phyloP scores from a whole-genome alignment of 345 rosid genomes.

The Lepidium sativum region DNA sequence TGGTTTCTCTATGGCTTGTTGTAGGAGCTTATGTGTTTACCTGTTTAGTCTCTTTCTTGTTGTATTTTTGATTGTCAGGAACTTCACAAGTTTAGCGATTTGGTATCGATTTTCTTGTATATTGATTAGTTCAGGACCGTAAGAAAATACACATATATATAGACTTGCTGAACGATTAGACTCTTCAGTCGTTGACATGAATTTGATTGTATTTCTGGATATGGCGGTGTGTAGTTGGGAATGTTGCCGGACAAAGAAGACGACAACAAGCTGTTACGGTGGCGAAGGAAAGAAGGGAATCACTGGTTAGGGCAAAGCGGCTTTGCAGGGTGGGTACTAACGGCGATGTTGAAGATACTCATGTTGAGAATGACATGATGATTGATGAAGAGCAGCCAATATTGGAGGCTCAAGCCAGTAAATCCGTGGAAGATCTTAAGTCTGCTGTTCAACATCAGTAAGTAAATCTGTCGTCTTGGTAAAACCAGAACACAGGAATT shows the following conservation, averaged over 20 bases:
- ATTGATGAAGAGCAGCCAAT: constrained; percentile 69
- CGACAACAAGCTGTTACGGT: constrained; percentile 78
- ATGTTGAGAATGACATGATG: constrained; percentile 53
- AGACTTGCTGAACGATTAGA: background rate
- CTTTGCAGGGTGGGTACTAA: constrained; percentile 69
- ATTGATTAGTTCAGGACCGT: background rate
- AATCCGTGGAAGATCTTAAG: constrained; percentile 70
- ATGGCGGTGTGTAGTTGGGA: constrained; percentile 46
- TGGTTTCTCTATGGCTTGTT: background rate
- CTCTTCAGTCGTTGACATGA: background rate
- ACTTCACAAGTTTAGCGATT: background rate
- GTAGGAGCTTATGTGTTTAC: background rate
- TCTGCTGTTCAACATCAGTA: constrained; percentile 64
- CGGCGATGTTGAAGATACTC: constrained; percentile 31
- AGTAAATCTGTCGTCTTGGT: constrained; percentile 21
- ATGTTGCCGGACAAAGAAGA: constrained; percentile 74
- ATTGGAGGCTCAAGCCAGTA: constrained; percentile 53
- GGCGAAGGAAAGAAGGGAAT: constrained; percentile 86
- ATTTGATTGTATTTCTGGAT: constrained; percentile 14
- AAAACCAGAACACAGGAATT: background rate
- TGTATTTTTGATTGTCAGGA: background rate
- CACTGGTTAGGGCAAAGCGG: constrained; percentile 75
- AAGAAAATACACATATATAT: background rate
- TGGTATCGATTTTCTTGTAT: background rate
- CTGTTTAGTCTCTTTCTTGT: background rate